These are phyloP conservation scores for Thalassiosira exigua DNA, from an alignment of 352 stramenopile genomes.

Conservation along the genomic window DNA sequence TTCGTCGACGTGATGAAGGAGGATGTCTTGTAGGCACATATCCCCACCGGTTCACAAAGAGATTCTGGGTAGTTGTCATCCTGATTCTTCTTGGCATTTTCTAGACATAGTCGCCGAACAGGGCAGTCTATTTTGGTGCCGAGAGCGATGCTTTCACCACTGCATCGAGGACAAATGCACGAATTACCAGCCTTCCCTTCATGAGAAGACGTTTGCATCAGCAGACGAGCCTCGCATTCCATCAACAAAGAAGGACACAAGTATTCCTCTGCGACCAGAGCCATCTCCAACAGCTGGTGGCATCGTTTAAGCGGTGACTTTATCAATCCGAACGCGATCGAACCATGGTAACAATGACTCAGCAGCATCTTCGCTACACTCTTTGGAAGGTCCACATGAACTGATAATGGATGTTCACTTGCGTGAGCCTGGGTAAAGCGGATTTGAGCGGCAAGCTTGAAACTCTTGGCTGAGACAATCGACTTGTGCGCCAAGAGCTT, in stretches of 20 bases:
- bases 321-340: constrained; percentile 49
- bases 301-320: constrained; percentile 28
- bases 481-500: constrained; percentile 54
- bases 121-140: constrained; percentile 24
- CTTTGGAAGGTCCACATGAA: constrained; percentile 38
- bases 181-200: background rate
- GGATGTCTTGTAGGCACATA: constrained; percentile 33
- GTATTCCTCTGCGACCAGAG: constrained; percentile 58
- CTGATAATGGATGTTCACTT: constrained; percentile 11
- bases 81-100: background rate
- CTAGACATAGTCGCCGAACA: constrained; percentile 15
- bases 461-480: constrained; percentile 47
- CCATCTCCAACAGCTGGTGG: constrained; percentile 52
- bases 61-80: constrained; percentile 3
- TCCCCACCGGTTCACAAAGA: constrained; percentile 20
- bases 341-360: constrained; percentile 56
- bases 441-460: constrained; percentile 53
- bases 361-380: constrained; percentile 44
- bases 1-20: constrained; percentile 7
- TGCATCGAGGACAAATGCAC: constrained; percentile 47
- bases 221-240: constrained; percentile 52
- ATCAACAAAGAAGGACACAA: constrained; percentile 53
- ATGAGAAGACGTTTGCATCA: constrained; percentile 7
- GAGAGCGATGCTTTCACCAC: constrained; percentile 6
- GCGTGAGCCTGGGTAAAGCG: constrained; percentile 36